Percentiles rank a stretch among this genome's conserved stretches.
phyloP scores from a whole-genome alignment of 331 rosid species.

The Pyracantha coccinea region DNA sequence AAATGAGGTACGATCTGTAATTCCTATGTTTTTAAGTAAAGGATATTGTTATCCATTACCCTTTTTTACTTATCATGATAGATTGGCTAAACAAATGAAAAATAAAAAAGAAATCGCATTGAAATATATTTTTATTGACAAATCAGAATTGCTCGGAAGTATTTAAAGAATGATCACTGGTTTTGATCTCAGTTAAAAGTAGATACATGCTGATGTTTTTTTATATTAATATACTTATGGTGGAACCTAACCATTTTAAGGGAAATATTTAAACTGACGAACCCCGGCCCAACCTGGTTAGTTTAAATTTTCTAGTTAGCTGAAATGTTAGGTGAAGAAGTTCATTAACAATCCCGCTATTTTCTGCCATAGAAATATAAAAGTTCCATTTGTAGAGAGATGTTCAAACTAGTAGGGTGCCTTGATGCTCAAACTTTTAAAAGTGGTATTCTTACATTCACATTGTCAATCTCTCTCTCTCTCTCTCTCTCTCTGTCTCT shows the following conservation, averaged over 20 bases:
- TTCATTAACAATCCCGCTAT: not conserved
- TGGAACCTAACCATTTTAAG: not conserved
- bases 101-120: too few species aligned
- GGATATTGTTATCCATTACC: not conserved
- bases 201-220: not conserved
- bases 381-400: not conserved
- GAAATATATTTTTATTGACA: too few species aligned
- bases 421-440: not conserved
- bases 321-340: not conserved
- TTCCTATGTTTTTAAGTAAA: not conserved
- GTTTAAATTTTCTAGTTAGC: too few species aligned
- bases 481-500: too few species aligned
- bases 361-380: not conserved
- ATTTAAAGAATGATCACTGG: not conserved
- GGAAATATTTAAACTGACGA: not conserved
- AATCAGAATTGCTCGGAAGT: not conserved
- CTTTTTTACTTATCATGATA: too few species aligned
- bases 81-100: too few species aligned
- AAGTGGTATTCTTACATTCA: not conserved
- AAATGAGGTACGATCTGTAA: conserved; percentile 59
- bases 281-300: too few species aligned
- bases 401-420: not conserved
- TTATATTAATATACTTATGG: not conserved
- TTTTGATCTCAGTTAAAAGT: not conserved
- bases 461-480: not conserved